phyloP scores from a whole-genome alignment of 2,329 filamentous ascomycete species.

The Penicillium sp. region DNA sequence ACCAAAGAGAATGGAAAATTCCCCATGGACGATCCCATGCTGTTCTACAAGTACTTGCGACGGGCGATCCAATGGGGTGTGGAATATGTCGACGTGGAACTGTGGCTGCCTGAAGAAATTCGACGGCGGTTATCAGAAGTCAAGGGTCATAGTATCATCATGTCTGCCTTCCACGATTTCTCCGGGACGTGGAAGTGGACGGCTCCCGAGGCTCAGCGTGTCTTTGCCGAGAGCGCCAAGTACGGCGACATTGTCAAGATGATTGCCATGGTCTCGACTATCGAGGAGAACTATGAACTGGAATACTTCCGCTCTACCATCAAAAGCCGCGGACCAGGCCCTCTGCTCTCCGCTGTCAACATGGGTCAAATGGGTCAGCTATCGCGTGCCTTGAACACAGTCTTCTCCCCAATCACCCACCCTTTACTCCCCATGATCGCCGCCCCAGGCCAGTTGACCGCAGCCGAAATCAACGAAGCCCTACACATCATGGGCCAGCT shows the following conservation, averaged over 20 bases:
- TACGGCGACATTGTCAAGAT: constrained; percentile 90
- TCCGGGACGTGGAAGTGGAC: constrained; percentile 85
- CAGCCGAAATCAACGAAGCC: constrained; percentile 82
- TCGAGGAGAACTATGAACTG: constrained; percentile 87
- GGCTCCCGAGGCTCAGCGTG: constrained; percentile 70
- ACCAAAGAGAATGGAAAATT: constrained; percentile 82
- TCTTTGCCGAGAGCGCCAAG: constrained; percentile 73
- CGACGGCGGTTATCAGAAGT: constrained; percentile 69
- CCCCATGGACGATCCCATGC: constrained; percentile 76
- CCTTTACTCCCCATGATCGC: constrained; percentile 82
- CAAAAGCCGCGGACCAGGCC: constrained; percentile 69
- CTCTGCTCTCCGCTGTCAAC: constrained; percentile 81
- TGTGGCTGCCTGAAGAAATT: constrained; percentile 82
- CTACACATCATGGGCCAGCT: constrained; percentile 80
- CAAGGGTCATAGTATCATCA: constrained; percentile 80
- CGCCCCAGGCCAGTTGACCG: constrained; percentile 83
- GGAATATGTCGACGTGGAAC: constrained; percentile 87
- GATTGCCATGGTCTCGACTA: constrained; percentile 81
- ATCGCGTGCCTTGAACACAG: constrained; percentile 80
- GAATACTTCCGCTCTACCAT: constrained; percentile 86
- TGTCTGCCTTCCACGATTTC: constrained; percentile 92
- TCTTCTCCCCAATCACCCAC: constrained; percentile 88
- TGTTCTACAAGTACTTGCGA: constrained; percentile 81
- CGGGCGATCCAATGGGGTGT: constrained; percentile 87
- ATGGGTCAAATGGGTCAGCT: constrained; percentile 88